Percentiles rank a stretch among this genome's conserved stretches.
Evolutionary conservation across 257 asterid species (phyloP).

Genomic region (Solanum chilense): DNA sequence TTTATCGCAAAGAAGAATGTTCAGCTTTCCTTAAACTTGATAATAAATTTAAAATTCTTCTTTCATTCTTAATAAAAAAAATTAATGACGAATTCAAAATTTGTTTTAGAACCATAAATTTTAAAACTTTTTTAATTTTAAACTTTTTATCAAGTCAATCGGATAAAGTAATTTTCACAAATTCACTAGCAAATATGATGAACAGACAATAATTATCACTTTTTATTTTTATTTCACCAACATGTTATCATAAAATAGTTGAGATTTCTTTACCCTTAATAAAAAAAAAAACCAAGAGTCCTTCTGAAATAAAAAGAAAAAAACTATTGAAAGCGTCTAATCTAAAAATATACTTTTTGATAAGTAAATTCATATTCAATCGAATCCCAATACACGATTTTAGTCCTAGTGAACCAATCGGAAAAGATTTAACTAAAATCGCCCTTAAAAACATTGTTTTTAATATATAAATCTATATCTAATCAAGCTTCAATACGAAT

Average conservation of each 20-base stretch:
- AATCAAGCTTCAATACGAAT: neutral
- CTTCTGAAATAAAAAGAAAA: neutral
- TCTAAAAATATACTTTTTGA: neutral
- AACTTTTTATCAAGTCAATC: neutral
- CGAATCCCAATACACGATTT: neutral
- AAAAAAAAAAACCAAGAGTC: neutral
- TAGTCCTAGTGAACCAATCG: too few species aligned
- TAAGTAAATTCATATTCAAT: too few species aligned
- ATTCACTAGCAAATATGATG: neutral
- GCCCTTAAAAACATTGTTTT: accelerated
- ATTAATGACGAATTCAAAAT: too few species aligned
- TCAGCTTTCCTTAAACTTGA: neutral
- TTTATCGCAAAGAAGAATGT: neutral
- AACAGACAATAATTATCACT: neutral
- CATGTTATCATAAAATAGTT: neutral
- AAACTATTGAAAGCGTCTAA: neutral
- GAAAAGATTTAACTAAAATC: neutral
- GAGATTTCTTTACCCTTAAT: neutral
- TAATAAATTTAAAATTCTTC: neutral
- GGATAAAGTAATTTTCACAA: neutral
- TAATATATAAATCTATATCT: too few species aligned
- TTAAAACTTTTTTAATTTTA: neutral
- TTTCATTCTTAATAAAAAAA: neutral
- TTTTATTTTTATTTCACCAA: neutral
- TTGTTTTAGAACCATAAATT: neutral